Conservation (phyloP, 108 stramenopile species). For the Poteriospumella lacustris region DNA sequence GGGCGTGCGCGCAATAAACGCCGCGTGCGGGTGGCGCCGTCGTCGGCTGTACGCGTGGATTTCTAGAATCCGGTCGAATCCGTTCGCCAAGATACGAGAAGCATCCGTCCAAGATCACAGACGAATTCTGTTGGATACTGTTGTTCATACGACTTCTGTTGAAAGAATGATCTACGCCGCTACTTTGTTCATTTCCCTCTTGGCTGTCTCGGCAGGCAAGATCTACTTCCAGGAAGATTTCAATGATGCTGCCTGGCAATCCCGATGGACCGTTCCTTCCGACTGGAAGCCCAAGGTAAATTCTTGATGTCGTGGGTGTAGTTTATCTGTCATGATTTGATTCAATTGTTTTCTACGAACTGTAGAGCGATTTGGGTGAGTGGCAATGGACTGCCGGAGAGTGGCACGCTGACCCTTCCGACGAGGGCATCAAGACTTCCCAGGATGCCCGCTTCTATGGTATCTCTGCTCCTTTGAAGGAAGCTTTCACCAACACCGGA, state of each 20-base stretch:
- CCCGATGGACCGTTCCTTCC: constrained; percentile 76
- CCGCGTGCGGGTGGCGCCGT: no score
- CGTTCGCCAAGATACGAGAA: no score
- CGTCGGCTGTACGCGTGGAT: no score
- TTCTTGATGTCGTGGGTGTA: not conserved
- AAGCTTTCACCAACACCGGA: constrained; percentile 70
- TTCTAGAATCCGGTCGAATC: no score
- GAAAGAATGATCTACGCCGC: no score
- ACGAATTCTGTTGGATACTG: no score
- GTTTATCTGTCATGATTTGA: not conserved
- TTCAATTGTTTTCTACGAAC: not conserved
- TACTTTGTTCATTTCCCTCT: no score
- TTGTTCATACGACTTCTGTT: no score
- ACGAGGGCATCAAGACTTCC: constrained; percentile 75
- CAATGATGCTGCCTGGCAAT: constrained; percentile 49
- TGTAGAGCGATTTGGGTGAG: constrained; percentile 71
- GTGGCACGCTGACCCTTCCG: constrained; percentile 68
- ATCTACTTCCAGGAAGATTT: constrained; percentile 53
- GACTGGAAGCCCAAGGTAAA: constrained; percentile 76
- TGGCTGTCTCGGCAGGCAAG: constrained; percentile 26
- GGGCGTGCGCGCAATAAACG: no score
- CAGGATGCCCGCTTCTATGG: constrained; percentile 81
- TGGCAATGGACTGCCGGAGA: constrained; percentile 90
- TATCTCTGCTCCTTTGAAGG: constrained; percentile 73
- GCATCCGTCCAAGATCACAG: no score